Percentiles rank a stretch among this genome's conserved stretches.
Evolutionary conservation across 2,329 filamentous ascomycete genomes (phyloP).

Genomic region (Aspergillus chevalieri): DNA sequence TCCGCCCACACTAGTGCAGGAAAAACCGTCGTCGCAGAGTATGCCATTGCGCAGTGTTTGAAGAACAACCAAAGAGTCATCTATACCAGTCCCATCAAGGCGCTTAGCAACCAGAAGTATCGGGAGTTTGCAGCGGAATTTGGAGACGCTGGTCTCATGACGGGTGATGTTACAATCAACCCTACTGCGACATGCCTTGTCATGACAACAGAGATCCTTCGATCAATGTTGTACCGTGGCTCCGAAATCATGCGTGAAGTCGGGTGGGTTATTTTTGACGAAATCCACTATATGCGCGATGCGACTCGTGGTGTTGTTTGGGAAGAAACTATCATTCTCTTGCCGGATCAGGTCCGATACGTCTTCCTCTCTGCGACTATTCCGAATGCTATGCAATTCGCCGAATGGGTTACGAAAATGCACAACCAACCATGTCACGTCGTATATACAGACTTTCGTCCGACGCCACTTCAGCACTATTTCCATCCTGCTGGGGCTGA

Average conservation of each 20-base stretch:
- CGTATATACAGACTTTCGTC: conserved; percentile 96
- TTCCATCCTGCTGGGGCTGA: conserved; percentile 91
- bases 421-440: conserved; percentile 97
- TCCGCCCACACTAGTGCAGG: conserved; percentile 96
- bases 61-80: conserved; percentile 98
- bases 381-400: conserved; percentile 97
- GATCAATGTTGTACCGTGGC: conserved; percentile 95
- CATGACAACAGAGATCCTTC: conserved; percentile 99
- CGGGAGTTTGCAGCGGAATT: conserved; percentile 93
- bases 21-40: conserved; percentile 97
- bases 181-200: conserved; percentile 95
- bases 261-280: conserved; percentile 96
- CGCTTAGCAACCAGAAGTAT: conserved; percentile 97
- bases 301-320: conserved; percentile 92
- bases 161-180: conserved; percentile 98
- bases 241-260: conserved; percentile 99
- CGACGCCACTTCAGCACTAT: conserved; percentile 94
- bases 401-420: conserved; percentile 98
- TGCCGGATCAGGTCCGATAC: conserved; percentile 97
- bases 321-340: conserved; percentile 97
- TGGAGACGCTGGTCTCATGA: conserved; percentile 96
- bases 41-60: conserved; percentile 93
- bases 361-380: conserved; percentile 98
- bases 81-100: conserved; percentile 98
- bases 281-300: conserved; percentile 97